Evolutionary conservation across 2,329 filamentous ascomycete genomes (phyloP).

Genomic region (Talaromyces funiculosus): DNA sequence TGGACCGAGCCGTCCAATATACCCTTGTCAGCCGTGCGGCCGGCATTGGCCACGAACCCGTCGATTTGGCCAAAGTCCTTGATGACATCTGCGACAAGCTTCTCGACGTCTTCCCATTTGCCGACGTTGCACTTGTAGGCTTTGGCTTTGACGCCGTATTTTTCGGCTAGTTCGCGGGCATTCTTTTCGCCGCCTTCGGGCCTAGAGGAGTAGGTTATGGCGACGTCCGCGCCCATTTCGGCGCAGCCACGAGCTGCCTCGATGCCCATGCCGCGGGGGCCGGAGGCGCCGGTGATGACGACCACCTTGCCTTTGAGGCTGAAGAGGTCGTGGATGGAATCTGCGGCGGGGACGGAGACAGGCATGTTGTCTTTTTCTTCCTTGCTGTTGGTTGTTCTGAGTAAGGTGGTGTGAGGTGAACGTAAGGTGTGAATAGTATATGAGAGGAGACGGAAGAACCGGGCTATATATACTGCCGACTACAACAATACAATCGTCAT

Average conservation of each 20-base stretch:
- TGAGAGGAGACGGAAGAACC: background rate
- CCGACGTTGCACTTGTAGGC: conserved; percentile 61
- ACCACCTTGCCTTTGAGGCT: conserved; percentile 46
- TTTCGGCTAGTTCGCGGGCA: conserved; percentile 54
- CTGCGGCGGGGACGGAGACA: conserved; percentile 31
- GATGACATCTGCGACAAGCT: conserved; percentile 55
- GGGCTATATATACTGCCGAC: background rate
- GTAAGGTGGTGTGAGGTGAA: too few species aligned
- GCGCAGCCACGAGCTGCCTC: conserved; percentile 61
- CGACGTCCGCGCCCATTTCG: conserved; percentile 59
- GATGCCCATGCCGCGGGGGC: conserved; percentile 63
- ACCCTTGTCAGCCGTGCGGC: conserved; percentile 62
- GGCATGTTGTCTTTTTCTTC: conserved; percentile 26
- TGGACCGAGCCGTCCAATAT: conserved; percentile 64
- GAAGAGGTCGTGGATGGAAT: conserved; percentile 37
- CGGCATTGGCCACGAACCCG: conserved; percentile 64
- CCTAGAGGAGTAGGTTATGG: conserved; percentile 62
- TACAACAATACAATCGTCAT: background rate
- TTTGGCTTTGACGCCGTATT: conserved; percentile 61
- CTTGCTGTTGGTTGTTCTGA: background rate
- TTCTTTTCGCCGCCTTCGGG: conserved; percentile 60
- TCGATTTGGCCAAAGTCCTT: conserved; percentile 67
- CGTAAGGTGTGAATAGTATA: background rate
- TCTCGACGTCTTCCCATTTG: conserved; percentile 51
- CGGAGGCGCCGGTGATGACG: conserved; percentile 47